Conservation (phyloP, 257 asterid species). For the Penstemon barbatus region DNA sequence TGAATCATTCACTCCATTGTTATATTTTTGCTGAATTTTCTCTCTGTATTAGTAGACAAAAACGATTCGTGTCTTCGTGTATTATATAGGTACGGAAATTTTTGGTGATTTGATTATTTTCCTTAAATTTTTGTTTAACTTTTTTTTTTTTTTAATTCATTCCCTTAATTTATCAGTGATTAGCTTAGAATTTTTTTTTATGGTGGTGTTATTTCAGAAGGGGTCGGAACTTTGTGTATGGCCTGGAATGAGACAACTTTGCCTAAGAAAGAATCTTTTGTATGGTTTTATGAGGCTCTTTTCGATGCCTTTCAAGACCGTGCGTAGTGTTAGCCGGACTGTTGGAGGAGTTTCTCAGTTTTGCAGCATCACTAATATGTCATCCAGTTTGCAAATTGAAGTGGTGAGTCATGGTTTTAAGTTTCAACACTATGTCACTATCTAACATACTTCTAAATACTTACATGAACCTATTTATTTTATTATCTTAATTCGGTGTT, state of each 20-base stretch:
- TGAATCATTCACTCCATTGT: slow-evolving; percentile 4
- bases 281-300: slow-evolving; percentile 77
- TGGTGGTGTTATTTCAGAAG: slow-evolving; percentile 39
- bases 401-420: slow-evolving; percentile 50
- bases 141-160: too few species aligned
- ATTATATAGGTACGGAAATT: slow-evolving; percentile 17
- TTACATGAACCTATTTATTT: too few species aligned
- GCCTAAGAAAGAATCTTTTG: slow-evolving; percentile 74
- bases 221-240: slow-evolving; percentile 77
- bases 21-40: slow-evolving; percentile 8
- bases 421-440: slow-evolving; percentile 3
- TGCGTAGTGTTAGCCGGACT: slow-evolving; percentile 66
- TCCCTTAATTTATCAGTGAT: neutral
- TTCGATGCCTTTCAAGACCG: slow-evolving; percentile 78
- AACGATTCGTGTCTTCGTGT: neutral
- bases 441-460: too few species aligned
- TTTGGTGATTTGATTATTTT: slow-evolving; percentile 1
- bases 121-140: neutral
- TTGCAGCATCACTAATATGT: slow-evolving; percentile 67
- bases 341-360: slow-evolving; percentile 74
- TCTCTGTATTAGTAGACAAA: neutral
- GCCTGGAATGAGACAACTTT: slow-evolving; percentile 88
- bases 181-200: neutral
- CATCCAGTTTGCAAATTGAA: slow-evolving; percentile 77
- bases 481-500: too few species aligned